Percentiles rank a stretch among this genome's conserved stretches.
Conservation (phyloP, 768 basidiomycete genomes). For the Calocybe gangraenosa region DNA sequence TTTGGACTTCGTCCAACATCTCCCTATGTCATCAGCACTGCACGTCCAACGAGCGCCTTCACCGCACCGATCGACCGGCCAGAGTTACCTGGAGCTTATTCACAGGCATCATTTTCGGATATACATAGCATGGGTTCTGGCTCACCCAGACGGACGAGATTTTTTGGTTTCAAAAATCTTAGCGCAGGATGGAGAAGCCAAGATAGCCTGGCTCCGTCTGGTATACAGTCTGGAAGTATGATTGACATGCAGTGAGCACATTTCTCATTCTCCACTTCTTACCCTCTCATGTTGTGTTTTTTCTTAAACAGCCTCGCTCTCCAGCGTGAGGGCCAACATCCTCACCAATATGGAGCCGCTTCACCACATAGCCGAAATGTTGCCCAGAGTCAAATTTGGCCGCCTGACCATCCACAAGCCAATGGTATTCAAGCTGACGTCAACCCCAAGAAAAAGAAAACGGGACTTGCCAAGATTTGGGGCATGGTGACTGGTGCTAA, state of each 20-base stretch:
- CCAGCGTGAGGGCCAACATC: constrained; percentile 52
- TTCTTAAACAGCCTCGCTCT: constrained; percentile 71
- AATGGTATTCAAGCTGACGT: constrained; percentile 35
- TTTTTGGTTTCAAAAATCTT: constrained; percentile 74
- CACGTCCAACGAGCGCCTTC: constrained; percentile 57
- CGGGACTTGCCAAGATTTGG: constrained; percentile 79
- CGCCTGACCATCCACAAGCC: constrained; percentile 16
- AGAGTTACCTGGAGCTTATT: constrained; percentile 63
- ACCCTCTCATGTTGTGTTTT: constrained; percentile 8
- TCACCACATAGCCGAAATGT: no score
- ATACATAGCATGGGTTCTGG: constrained; percentile 67
- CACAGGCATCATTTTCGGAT: constrained; percentile 79
- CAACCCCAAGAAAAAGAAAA: constrained; percentile 74
- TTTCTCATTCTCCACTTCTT: constrained; percentile 3
- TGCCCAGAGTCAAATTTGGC: constrained; percentile 54
- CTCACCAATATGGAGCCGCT: constrained; percentile 28
- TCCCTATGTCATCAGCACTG: constrained; percentile 54
- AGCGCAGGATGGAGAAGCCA: constrained; percentile 74
- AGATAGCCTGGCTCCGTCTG: constrained; percentile 76
- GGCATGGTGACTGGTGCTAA: constrained; percentile 62
- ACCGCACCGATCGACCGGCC: constrained; percentile 57
- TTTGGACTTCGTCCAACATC: constrained; percentile 53
- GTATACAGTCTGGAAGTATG: constrained; percentile 77
- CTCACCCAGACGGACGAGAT: constrained; percentile 64
- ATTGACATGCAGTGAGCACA: constrained; percentile 84